Conservation (phyloP, 2,329 filamentous ascomycete genomes). For the Calcarisporium arbuscula region DNA sequence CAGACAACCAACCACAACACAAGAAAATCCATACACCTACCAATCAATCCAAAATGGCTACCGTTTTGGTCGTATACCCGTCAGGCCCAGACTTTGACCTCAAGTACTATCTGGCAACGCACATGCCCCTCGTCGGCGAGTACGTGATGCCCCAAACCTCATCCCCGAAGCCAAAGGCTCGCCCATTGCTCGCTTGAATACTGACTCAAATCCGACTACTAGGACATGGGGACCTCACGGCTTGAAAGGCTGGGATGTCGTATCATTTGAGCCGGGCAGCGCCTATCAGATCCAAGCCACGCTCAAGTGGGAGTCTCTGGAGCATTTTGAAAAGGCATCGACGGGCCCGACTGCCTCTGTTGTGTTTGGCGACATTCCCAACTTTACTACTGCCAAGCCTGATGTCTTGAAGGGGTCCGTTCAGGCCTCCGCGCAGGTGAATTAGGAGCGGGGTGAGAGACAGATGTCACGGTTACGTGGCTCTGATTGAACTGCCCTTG, state of each 20-base stretch:
- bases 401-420: constrained; percentile 15
- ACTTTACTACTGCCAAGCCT: constrained; percentile 14
- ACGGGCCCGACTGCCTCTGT: constrained; percentile 2
- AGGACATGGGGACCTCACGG: constrained; percentile 14
- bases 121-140: constrained; percentile 19
- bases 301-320: constrained; percentile 15
- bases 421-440: not conserved
- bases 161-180: too few relatives aligned
- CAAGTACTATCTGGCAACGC: constrained; percentile 18
- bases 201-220: too few relatives aligned
- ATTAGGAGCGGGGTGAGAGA: too few relatives aligned
- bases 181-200: constrained; percentile 1
- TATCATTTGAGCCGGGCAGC: constrained; percentile 12
- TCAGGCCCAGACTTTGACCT: constrained; percentile 19
- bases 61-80: constrained; percentile 18
- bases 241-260: constrained; percentile 15
- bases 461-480: too few relatives aligned
- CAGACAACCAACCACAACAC: too few relatives aligned
- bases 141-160: constrained; percentile 9
- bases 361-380: constrained; percentile 19
- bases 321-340: constrained; percentile 12
- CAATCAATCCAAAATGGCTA: constrained; percentile 18
- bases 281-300: constrained; percentile 18
- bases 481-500: too few relatives aligned
- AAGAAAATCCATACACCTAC: too few relatives aligned